Evolutionary conservation across 1,139 yeast genomes (phyloP).

Genomic region (Taiozyma sp.): DNA sequence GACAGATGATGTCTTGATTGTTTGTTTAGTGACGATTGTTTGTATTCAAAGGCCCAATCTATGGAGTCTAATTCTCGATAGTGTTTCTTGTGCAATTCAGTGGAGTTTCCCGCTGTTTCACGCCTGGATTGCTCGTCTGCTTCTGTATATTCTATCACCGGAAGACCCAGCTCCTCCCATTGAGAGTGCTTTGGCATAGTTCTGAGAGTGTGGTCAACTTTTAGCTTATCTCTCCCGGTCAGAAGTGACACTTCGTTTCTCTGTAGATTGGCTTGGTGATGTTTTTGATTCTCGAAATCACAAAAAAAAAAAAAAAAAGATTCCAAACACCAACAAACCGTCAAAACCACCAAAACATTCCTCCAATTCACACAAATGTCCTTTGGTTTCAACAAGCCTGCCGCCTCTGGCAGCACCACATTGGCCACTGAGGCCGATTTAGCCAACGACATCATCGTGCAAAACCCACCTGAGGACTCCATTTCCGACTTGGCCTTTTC

Average conservation of each 20-base stretch:
- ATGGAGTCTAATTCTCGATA: slow-evolving; percentile 33
- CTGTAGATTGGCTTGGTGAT: not conserved
- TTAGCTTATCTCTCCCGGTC: not conserved
- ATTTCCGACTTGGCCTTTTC: slow-evolving; percentile 85
- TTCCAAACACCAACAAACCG: not conserved
- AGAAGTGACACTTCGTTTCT: not conserved
- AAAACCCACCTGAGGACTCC: slow-evolving; percentile 89
- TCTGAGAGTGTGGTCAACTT: not conserved
- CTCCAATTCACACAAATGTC: slow-evolving; percentile 10
- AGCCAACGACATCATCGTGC: slow-evolving; percentile 69
- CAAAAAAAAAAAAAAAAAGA: slow-evolving; percentile 1
- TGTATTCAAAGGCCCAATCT: slow-evolving; percentile 39
- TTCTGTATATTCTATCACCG: not conserved
- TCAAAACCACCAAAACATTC: not conserved
- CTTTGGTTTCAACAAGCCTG: slow-evolving; percentile 15
- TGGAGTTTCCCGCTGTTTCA: not conserved
- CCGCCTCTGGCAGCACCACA: slow-evolving; percentile 27
- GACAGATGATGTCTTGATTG: slow-evolving; percentile 8
- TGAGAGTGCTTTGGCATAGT: not conserved
- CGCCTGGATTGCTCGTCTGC: not conserved
- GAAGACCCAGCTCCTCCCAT: slow-evolving; percentile 1
- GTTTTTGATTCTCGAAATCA: not conserved
- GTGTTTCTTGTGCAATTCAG: slow-evolving; percentile 9
- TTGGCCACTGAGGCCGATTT: slow-evolving; percentile 66
- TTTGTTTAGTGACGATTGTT: slow-evolving; percentile 17